phyloP scores from a whole-genome alignment of 2,329 filamentous ascomycete species.

The Davidsoniella neocaledoniae region DNA sequence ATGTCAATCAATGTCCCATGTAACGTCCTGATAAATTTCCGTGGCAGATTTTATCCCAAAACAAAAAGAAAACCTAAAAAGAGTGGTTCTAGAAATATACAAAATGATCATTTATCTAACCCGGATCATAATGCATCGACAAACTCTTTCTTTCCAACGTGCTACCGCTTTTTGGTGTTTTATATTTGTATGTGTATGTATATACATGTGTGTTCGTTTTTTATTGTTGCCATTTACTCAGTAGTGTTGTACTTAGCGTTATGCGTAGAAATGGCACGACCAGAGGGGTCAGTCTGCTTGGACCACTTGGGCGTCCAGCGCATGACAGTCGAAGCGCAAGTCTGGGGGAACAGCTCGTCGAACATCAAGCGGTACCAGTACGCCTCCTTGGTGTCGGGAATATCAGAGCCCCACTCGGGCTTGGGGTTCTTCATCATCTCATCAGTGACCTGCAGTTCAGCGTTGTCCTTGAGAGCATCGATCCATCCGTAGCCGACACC shows the following conservation, averaged over 20 bases:
- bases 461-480: slow-evolving; percentile 87
- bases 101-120: no score
- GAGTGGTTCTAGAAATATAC: no score
- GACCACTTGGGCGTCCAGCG: slow-evolving; percentile 97
- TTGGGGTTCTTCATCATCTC: slow-evolving; percentile 99
- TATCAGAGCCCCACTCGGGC: slow-evolving; percentile 82
- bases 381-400: slow-evolving; percentile 94
- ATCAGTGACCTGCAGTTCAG: slow-evolving; percentile 76
- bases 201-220: no score
- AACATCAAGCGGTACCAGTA: slow-evolving; percentile 99
- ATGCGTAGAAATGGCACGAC: slow-evolving; percentile 65
- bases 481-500: slow-evolving; percentile 99
- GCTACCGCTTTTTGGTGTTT: not conserved
- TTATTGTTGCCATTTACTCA: not conserved
- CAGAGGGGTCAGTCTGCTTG: slow-evolving; percentile 87
- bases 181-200: not conserved
- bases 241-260: slow-evolving; percentile 51
- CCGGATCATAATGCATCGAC: not conserved
- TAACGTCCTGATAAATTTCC: no score
- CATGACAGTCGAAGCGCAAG: slow-evolving; percentile 84
- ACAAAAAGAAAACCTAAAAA: no score
- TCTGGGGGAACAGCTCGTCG: slow-evolving; percentile 90
- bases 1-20: no score
- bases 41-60: no score
- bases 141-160: not conserved